phyloP scores from a whole-genome alignment of 306 rosid genomes.

The Rosa persica region DNA sequence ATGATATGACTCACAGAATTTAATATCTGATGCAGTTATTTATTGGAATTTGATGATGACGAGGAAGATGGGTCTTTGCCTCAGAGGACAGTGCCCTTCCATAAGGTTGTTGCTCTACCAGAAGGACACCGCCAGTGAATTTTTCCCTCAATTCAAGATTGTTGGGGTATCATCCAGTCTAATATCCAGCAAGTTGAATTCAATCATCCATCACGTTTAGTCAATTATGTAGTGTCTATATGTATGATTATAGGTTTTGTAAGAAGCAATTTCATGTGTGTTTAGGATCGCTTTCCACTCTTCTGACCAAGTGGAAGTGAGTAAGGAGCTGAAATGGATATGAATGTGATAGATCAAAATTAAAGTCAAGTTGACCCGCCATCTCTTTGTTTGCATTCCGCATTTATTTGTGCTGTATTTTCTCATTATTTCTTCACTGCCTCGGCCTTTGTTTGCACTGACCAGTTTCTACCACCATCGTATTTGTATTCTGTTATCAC shows the following conservation, averaged over 20 bases:
- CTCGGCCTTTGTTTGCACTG: background rate
- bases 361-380: background rate
- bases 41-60: constrained; percentile 95
- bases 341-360: background rate
- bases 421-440: background rate
- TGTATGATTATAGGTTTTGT: background rate
- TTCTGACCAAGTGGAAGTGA: background rate
- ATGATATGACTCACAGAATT: constrained; percentile 7
- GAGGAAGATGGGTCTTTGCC: constrained; percentile 97
- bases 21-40: constrained; percentile 59
- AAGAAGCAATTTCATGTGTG: background rate
- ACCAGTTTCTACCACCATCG: background rate
- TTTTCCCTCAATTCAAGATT: constrained; percentile 12
- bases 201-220: background rate
- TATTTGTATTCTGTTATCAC: background rate
- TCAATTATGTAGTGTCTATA: constrained; percentile 9
- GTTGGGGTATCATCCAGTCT: constrained; percentile 27
- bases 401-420: background rate
- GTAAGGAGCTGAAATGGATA: background rate
- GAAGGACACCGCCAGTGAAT: constrained; percentile 92
- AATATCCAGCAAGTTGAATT: constrained; percentile 22
- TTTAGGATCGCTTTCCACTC: background rate
- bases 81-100: constrained; percentile 86
- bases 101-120: constrained; percentile 85
- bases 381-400: background rate